Evolutionary conservation across 2,329 filamentous ascomycete genomes (phyloP).

Genomic region (Pestalotiopsis sp.): DNA sequence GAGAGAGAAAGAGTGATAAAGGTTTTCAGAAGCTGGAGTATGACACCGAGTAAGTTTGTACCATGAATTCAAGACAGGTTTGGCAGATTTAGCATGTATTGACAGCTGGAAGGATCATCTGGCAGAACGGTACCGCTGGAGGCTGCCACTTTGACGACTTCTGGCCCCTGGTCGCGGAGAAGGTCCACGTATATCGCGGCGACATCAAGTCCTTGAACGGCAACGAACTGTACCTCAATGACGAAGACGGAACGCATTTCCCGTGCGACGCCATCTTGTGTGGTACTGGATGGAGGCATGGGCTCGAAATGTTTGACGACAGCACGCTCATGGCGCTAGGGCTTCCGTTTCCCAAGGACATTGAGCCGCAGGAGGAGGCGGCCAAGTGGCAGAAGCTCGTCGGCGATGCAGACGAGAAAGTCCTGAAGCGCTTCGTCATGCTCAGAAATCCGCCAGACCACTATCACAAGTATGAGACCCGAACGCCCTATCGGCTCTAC

Average conservation of each 20-base stretch:
- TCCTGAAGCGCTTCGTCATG: constrained; percentile 25
- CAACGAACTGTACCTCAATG: constrained; percentile 19
- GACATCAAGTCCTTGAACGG: constrained; percentile 20
- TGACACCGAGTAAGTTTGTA: constrained; percentile 24
- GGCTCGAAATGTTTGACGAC: constrained; percentile 25
- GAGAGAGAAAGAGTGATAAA: constrained; percentile 22
- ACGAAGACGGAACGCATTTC: constrained; percentile 11
- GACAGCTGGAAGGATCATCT: constrained; percentile 24
- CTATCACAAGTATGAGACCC: constrained; percentile 22
- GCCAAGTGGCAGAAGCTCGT: constrained; percentile 26
- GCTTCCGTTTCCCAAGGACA: constrained; percentile 21
- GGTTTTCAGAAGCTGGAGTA: constrained; percentile 27
- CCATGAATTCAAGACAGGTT: no score
- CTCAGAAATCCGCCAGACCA: constrained; percentile 26
- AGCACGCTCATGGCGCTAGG: constrained; percentile 21
- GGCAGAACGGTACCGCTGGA: constrained; percentile 28
- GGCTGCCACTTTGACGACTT: constrained; percentile 29
- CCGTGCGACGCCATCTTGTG: constrained; percentile 27
- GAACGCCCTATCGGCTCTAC: constrained; percentile 27
- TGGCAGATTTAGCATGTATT: background rate
- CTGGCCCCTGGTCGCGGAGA: constrained; percentile 26
- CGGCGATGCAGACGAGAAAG: constrained; percentile 21
- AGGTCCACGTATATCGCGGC: constrained; percentile 22
- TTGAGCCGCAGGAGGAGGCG: constrained; percentile 19
- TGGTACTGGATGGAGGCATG: constrained; percentile 27